Evolutionary conservation across 345 rosid genomes (phyloP).

Genomic region (Brassica incana): DNA sequence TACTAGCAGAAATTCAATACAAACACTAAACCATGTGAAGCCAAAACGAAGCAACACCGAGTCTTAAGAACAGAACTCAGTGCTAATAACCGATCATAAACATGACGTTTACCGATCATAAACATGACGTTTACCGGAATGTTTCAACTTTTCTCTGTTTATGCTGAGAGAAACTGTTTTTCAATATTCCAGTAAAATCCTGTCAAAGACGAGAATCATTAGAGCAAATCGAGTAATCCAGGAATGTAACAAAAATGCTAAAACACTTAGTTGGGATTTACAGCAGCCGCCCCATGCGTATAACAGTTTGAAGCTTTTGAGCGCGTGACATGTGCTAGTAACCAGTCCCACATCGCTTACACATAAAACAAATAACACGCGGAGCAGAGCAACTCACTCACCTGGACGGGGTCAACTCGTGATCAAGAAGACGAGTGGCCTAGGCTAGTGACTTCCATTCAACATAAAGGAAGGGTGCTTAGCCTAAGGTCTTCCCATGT

Average conservation of each 20-base stretch:
- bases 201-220: too few species aligned
- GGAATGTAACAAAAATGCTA: too few species aligned
- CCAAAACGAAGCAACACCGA: too few species aligned
- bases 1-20: not conserved
- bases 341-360: constrained; percentile 17
- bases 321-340: not conserved
- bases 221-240: too few species aligned
- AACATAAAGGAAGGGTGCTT: constrained; percentile 24
- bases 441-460: constrained; percentile 42
- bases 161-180: too few species aligned
- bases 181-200: too few species aligned
- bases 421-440: constrained; percentile 31
- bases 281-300: not conserved
- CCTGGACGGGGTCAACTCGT: constrained; percentile 41
- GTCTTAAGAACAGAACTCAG: not conserved
- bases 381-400: constrained; percentile 49
- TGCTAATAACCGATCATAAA: not conserved
- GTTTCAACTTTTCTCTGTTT: too few species aligned
- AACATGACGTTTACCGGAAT: too few species aligned
- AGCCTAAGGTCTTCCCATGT: constrained; percentile 39
- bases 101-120: too few species aligned
- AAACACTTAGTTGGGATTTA: not conserved
- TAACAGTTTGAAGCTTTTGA: not conserved
- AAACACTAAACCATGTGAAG: too few species aligned
- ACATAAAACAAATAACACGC: accelerated